Conservation (phyloP, 805 yeast species). For the Starmerella ratchasimensis region DNA sequence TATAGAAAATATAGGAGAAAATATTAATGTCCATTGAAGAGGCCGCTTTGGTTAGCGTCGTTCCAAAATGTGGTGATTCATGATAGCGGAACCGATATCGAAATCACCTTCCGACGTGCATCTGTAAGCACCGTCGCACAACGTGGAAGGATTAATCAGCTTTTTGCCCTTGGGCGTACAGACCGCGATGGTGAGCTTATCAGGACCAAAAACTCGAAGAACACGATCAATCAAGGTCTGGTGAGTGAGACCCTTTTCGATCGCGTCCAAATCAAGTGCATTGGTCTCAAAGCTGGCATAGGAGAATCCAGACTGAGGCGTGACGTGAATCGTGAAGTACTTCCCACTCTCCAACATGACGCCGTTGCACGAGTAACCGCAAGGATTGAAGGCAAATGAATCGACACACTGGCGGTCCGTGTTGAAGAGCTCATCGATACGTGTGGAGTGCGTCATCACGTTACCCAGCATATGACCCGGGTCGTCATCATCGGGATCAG, state of each 20-base stretch:
- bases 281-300: conserved; percentile 94
- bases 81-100: conserved; percentile 12
- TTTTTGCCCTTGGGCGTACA: conserved; percentile 14
- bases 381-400: conserved; percentile 83
- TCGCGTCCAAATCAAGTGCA: conserved; percentile 36
- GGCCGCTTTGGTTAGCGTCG: neutral
- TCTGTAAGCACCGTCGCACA: conserved; percentile 8
- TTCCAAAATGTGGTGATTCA: conserved; percentile 8
- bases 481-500: conserved; percentile 39
- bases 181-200: conserved; percentile 48
- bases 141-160: conserved; percentile 1
- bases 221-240: conserved; percentile 46
- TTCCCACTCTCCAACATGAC: conserved; percentile 40
- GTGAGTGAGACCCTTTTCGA: conserved; percentile 29
- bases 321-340: conserved; percentile 78
- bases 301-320: conserved; percentile 90
- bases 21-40: too few relatives aligned
- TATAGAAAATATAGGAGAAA: too few relatives aligned
- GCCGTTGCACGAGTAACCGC: conserved; percentile 89
- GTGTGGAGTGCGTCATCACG: conserved; percentile 48
- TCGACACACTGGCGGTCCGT: conserved; percentile 38
- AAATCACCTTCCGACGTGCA: conserved; percentile 16
- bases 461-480: conserved; percentile 76
- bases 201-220: conserved; percentile 55
- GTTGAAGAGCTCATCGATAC: conserved; percentile 48